Percentiles rank a stretch among this genome's conserved stretches.
Evolutionary conservation across 2,329 filamentous ascomycete genomes (phyloP).

Genomic region (Pezicula carpinea): DNA sequence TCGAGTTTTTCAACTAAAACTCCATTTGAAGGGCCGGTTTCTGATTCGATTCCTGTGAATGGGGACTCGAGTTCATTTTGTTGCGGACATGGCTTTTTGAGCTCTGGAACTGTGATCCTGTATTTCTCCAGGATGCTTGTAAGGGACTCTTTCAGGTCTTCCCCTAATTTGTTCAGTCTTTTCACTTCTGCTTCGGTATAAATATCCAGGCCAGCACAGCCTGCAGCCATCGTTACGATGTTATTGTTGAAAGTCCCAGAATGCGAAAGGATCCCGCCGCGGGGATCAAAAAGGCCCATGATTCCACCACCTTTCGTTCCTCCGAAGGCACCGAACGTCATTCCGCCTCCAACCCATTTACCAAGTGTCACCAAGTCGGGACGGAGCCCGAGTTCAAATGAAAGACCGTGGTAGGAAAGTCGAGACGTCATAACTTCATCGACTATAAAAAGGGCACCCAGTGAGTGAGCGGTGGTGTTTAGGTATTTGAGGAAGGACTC

Average conservation of each 20-base stretch:
- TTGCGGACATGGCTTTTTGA: background rate
- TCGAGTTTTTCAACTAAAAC: background rate
- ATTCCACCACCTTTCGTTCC: conserved; percentile 45
- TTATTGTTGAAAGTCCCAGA: conserved; percentile 69
- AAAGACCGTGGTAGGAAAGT: conserved; percentile 46
- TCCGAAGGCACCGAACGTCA: conserved; percentile 64
- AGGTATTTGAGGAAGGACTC: conserved; percentile 17
- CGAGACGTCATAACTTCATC: conserved; percentile 71
- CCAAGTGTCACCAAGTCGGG: conserved; percentile 62
- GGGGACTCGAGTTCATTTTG: conserved; percentile 9
- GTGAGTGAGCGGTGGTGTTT: conserved; percentile 8
- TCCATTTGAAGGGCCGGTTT: background rate
- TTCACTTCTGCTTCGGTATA: conserved; percentile 12
- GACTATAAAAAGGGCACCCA: conserved; percentile 56
- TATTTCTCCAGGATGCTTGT: conserved; percentile 9
- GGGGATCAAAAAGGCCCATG: conserved; percentile 54
- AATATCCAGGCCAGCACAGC: conserved; percentile 26
- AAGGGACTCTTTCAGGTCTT: conserved; percentile 8
- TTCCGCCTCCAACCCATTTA: conserved; percentile 63
- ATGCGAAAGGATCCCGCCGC: conserved; percentile 40
- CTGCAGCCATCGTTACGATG: conserved; percentile 46
- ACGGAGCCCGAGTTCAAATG: conserved; percentile 35
- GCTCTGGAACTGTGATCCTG: background rate
- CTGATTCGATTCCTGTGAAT: conserved; percentile 6
- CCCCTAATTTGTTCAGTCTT: conserved; percentile 15